phyloP scores from a whole-genome alignment of 768 basidiomycete genomes.

The Trametes sanguinea region DNA sequence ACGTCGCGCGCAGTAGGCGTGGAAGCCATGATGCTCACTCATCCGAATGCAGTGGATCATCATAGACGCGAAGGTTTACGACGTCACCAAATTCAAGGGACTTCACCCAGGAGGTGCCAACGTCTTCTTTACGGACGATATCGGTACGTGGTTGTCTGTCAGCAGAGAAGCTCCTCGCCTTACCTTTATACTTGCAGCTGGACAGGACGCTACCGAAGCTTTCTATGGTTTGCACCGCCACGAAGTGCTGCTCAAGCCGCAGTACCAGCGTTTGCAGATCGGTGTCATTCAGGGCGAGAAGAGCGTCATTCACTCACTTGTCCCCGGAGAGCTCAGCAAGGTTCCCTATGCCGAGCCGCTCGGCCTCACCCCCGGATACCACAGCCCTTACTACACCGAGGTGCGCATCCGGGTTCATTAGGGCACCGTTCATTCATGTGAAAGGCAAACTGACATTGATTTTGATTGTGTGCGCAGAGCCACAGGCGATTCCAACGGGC shows the following conservation, averaged over 20 bases:
- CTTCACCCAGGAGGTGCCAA: slow-evolving; percentile 84
- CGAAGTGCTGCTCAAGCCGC: slow-evolving; percentile 77
- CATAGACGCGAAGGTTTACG: slow-evolving; percentile 82
- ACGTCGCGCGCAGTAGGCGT: slow-evolving; percentile 26
- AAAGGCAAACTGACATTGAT: not conserved
- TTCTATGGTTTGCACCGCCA: slow-evolving; percentile 90
- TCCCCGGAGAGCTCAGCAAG: slow-evolving; percentile 60
- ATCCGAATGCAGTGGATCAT: slow-evolving; percentile 65
- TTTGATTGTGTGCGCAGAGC: slow-evolving; percentile 40
- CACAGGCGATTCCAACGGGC: slow-evolving; percentile 63
- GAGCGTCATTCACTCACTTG: slow-evolving; percentile 49
- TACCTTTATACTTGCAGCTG: slow-evolving; percentile 47
- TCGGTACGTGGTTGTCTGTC: slow-evolving; percentile 52
- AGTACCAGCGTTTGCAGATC: slow-evolving; percentile 72
- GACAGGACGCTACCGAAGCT: slow-evolving; percentile 82
- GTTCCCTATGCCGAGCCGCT: slow-evolving; percentile 91
- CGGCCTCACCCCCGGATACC: slow-evolving; percentile 72
- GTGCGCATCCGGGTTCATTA: slow-evolving; percentile 36
- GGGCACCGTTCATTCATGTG: not conserved
- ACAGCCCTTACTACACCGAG: slow-evolving; percentile 78
- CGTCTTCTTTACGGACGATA: slow-evolving; percentile 75
- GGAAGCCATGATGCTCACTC: not conserved
- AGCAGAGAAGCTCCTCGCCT: not conserved
- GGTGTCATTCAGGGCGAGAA: slow-evolving; percentile 70
- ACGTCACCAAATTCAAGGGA: slow-evolving; percentile 75